Conservation (phyloP, 768 basidiomycete genomes). For the Suillus weaverae region DNA sequence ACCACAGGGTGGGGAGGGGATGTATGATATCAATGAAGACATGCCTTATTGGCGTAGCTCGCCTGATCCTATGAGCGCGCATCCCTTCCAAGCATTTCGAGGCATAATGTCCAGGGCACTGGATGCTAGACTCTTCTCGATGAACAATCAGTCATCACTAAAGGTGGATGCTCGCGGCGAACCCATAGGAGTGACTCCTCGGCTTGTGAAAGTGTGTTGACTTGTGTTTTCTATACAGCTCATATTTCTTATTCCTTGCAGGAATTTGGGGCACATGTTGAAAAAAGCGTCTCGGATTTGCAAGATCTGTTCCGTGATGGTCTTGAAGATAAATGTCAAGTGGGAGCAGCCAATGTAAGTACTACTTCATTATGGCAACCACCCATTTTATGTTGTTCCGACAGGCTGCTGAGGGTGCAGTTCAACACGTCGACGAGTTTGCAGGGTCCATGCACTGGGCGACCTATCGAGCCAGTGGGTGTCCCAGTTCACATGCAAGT, state of each 20-base stretch:
- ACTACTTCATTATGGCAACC: not conserved
- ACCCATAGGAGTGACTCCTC: conserved; percentile 46
- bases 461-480: conserved; percentile 58
- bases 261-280: conserved; percentile 49
- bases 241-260: conserved; percentile 18
- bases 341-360: conserved; percentile 42
- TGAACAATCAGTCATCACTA: conserved; percentile 27
- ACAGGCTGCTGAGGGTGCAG: conserved; percentile 43
- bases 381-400: not conserved
- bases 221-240: conserved; percentile 1
- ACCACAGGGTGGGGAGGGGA: conserved; percentile 24
- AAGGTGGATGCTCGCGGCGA: conserved; percentile 46
- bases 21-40: conserved; percentile 23
- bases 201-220: conserved; percentile 39
- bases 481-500: not conserved
- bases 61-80: not conserved
- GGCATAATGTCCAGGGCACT: not conserved
- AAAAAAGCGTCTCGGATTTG: conserved; percentile 46
- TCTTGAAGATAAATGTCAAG: conserved; percentile 56
- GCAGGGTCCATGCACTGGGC: conserved; percentile 58
- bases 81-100: not conserved
- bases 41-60: conserved; percentile 14
- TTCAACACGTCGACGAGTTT: conserved; percentile 50
- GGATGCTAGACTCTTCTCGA: conserved; percentile 8
- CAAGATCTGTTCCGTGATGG: conserved; percentile 52